phyloP scores from a whole-genome alignment of 2,329 filamentous ascomycete genomes.

The Mycosphaerella sp. region DNA sequence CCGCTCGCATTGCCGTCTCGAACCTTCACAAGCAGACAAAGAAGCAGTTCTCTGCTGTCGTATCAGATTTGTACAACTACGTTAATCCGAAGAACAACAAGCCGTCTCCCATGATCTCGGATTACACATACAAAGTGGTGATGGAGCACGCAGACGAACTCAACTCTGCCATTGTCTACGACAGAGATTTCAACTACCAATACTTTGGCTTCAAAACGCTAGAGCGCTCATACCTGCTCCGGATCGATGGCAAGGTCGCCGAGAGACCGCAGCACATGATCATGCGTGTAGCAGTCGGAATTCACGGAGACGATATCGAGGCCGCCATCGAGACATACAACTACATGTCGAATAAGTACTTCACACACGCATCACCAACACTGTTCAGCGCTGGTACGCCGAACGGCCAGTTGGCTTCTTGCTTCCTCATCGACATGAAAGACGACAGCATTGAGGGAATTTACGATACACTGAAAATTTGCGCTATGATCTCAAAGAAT shows the following conservation, averaged over 20 bases:
- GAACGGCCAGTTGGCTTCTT: slow-evolving; percentile 89
- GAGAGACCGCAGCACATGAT: slow-evolving; percentile 99
- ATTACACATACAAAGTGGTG: slow-evolving; percentile 82
- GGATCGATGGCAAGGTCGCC: slow-evolving; percentile 90
- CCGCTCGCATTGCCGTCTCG: slow-evolving; percentile 95
- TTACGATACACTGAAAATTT: slow-evolving; percentile 98
- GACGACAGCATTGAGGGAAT: slow-evolving; percentile 99
- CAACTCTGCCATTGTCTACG: slow-evolving; percentile 98
- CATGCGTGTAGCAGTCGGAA: slow-evolving; percentile 97
- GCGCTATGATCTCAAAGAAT: slow-evolving; percentile 99
- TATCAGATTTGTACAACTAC: slow-evolving; percentile 91
- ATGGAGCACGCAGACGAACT: slow-evolving; percentile 96
- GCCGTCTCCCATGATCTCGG: slow-evolving; percentile 87
- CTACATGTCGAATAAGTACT: slow-evolving; percentile 97
- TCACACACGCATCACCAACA: slow-evolving; percentile 95
- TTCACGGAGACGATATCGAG: slow-evolving; percentile 92
- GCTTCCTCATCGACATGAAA: slow-evolving; percentile 99
- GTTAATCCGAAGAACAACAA: slow-evolving; percentile 87
- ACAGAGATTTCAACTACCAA: slow-evolving; percentile 99
- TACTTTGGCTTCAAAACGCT: slow-evolving; percentile 99
- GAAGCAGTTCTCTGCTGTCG: slow-evolving; percentile 97
- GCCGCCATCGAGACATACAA: slow-evolving; percentile 96
- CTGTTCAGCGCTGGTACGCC: slow-evolving; percentile 98
- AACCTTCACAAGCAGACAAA: slow-evolving; percentile 99
- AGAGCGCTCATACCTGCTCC: slow-evolving; percentile 93